These are phyloP conservation scores for Starmerella apicola DNA, from an alignment of 805 yeast species.

Conservation along the genomic window DNA sequence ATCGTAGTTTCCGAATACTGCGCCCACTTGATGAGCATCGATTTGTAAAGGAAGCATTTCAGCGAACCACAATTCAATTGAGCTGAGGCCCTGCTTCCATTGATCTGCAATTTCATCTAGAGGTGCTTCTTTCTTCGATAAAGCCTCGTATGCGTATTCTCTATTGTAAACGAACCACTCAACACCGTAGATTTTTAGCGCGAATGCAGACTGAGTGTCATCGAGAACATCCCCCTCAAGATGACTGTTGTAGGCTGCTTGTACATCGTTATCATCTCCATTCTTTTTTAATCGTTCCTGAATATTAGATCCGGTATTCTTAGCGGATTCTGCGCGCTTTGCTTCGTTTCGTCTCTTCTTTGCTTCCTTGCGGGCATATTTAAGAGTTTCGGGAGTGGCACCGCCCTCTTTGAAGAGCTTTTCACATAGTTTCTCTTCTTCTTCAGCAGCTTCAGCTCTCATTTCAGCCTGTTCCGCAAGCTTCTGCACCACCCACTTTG, in stretches of 20 bases:
- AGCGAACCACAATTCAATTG: slow-evolving; percentile 16
- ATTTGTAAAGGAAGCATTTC: slow-evolving; percentile 49
- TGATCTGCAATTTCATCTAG: slow-evolving; percentile 9
- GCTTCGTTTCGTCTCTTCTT: neutral
- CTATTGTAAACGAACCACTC: slow-evolving; percentile 79
- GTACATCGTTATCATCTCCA: neutral
- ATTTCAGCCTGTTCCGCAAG: neutral
- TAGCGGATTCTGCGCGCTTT: neutral
- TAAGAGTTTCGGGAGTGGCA: neutral
- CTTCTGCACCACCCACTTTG: neutral
- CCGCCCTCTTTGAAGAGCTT: neutral
- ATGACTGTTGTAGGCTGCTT: neutral
- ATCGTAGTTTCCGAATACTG: slow-evolving; percentile 66
- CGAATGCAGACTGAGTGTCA: too few relatives aligned
- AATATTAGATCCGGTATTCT: neutral
- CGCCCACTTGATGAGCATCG: slow-evolving; percentile 49
- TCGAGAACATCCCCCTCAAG: too few relatives aligned
- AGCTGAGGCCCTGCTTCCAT: slow-evolving; percentile 9
- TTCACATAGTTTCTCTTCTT: too few relatives aligned
- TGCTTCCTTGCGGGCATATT: neutral
- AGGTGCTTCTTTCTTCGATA: slow-evolving; percentile 9
- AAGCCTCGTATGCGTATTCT: slow-evolving; percentile 54
- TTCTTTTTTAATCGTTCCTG: neutral
- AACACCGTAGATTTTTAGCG: slow-evolving; percentile 55
- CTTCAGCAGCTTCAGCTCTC: neutral